Conservation (phyloP, 805 yeast species). For the Lachancea dasiensis region DNA sequence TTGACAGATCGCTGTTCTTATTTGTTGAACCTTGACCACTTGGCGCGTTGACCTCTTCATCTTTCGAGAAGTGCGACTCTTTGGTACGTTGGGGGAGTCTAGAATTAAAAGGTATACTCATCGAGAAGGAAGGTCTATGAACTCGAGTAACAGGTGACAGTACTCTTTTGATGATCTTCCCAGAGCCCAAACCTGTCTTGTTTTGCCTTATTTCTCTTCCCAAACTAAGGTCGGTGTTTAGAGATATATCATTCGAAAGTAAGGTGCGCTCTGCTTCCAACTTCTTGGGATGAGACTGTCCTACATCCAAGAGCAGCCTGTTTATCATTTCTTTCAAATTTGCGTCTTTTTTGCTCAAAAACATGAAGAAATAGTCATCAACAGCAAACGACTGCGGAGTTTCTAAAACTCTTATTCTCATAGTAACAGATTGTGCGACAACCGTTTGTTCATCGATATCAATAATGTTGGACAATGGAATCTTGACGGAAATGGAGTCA, state of each 20-base stretch:
- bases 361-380: conserved; percentile 68
- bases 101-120: not conserved
- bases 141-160: conserved; percentile 5
- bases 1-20: not conserved
- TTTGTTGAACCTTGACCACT: not conserved
- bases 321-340: conserved; percentile 39
- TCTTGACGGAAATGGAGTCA: conserved; percentile 67
- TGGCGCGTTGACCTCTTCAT: not conserved
- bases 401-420: conserved; percentile 58
- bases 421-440: conserved; percentile 49
- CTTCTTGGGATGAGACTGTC: not conserved
- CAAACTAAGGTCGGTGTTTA: not conserved
- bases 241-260: not conserved
- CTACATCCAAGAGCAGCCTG: conserved; percentile 18
- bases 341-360: conserved; percentile 44
- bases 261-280: not conserved
- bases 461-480: conserved; percentile 64
- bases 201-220: not conserved
- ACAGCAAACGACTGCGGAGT: conserved; percentile 45
- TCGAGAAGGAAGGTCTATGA: conserved; percentile 2
- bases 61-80: not conserved
- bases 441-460: conserved; percentile 54
- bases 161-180: conserved; percentile 1
- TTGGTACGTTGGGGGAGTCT: conserved; percentile 1
- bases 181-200: not conserved